Evolutionary conservation across 2,329 filamentous ascomycete species (phyloP).

Genomic region (Fusarium concolor): DNA sequence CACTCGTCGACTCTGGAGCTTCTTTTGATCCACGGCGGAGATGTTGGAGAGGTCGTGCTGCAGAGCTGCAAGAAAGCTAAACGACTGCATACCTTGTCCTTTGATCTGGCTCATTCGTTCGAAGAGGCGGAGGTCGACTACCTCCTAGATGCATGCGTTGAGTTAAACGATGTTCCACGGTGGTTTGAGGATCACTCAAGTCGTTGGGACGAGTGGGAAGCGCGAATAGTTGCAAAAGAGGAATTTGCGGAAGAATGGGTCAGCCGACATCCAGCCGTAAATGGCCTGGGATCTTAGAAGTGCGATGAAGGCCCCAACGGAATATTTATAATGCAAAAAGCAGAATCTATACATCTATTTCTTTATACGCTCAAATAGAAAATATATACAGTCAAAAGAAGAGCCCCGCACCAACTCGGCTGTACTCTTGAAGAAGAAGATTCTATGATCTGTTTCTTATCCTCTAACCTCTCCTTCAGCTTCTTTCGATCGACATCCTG

Average conservation of each 20-base stretch:
- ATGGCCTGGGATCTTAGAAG: neutral
- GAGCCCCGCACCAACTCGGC: neutral
- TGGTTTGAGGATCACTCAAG: neutral
- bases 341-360: neutral
- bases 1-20: neutral
- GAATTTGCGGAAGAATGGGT: neutral
- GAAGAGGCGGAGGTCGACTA: no score
- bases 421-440: neutral
- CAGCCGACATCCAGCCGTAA: neutral
- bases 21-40: neutral
- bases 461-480: neutral
- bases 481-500: constrained; percentile 27
- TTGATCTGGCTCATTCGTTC: neutral
- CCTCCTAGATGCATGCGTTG: neutral
- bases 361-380: neutral
- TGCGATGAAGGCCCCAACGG: no score
- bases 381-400: neutral
- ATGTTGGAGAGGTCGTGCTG: neutral
- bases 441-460: constrained; percentile 15
- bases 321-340: no score
- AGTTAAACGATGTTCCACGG: neutral
- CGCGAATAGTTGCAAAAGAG: neutral
- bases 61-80: neutral
- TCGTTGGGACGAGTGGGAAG: neutral
- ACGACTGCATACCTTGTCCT: neutral